phyloP scores from a whole-genome alignment of 495 filamentous ascomycete species.

The Talaromyces thailandensis region DNA sequence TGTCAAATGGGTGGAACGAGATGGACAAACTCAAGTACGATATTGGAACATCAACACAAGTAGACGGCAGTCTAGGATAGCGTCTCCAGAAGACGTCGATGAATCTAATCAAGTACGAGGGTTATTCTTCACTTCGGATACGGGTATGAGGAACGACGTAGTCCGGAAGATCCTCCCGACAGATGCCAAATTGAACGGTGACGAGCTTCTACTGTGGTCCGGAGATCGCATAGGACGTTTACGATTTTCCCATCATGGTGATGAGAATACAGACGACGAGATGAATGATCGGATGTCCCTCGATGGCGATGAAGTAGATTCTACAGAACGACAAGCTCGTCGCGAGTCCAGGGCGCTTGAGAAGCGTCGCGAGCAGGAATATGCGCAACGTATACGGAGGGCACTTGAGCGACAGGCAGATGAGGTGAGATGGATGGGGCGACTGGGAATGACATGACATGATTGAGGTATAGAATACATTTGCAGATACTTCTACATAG shows the following conservation, averaged over 20 bases:
- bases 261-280: conserved; percentile 39
- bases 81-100: not conserved
- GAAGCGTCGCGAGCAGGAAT: conserved; percentile 43
- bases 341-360: conserved; percentile 31
- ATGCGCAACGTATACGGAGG: conserved; percentile 59
- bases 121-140: conserved; percentile 3
- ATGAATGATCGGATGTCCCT: conserved; percentile 32
- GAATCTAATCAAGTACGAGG: not conserved
- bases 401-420: conserved; percentile 73
- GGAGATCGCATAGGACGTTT: conserved; percentile 70
- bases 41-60: conserved; percentile 53
- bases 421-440: conserved; percentile 69
- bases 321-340: conserved; percentile 27
- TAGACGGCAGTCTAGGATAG: conserved; percentile 10
- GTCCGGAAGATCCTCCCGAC: conserved; percentile 64
- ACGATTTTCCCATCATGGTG: conserved; percentile 44
- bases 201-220: conserved; percentile 72
- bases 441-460: conserved; percentile 45
- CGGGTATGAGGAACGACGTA: conserved; percentile 29
- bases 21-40: conserved; percentile 73
- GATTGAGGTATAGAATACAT: not conserved
- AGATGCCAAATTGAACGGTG: conserved; percentile 34
- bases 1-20: conserved; percentile 86
- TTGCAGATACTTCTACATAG: not conserved
- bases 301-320: conserved; percentile 23